Percentiles rank a stretch among this genome's conserved stretches.
Conservation (phyloP, 2,329 filamentous ascomycete genomes). For the Aspergillus sergii region DNA sequence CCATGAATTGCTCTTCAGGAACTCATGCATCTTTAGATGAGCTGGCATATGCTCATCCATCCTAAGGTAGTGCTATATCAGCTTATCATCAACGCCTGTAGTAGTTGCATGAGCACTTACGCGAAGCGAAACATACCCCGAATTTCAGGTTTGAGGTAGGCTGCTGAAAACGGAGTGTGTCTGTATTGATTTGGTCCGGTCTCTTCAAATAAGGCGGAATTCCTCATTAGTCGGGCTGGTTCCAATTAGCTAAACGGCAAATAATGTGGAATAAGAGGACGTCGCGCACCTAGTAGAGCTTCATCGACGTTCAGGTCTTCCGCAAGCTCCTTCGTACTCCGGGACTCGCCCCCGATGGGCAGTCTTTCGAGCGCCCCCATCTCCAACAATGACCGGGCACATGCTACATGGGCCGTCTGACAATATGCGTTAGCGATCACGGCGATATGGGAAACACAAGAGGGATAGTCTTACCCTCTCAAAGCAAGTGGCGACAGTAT, state of each 20-base stretch:
- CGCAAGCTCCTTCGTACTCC: not conserved
- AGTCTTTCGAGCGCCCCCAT: not conserved
- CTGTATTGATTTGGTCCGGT: not conserved
- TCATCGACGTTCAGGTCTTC: not conserved
- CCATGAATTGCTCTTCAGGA: not conserved
- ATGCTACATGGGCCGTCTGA: not conserved
- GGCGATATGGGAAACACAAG: no score
- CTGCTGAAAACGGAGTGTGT: not conserved
- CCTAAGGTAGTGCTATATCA: not conserved
- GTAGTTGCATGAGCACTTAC: not conserved
- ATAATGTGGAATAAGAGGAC: not conserved
- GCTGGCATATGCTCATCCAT: not conserved
- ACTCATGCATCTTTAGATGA: not conserved
- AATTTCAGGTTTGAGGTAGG: not conserved
- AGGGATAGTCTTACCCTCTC: not conserved
- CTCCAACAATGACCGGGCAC: not conserved
- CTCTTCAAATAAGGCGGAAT: not conserved
- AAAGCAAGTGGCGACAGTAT: not conserved
- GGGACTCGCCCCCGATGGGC: not conserved
- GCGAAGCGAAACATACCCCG: not conserved
- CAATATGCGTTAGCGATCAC: not conserved
- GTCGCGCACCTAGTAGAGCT: not conserved
- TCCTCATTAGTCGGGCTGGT: not conserved
- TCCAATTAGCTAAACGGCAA: not conserved
- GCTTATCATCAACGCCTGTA: accelerated